A percentile compares a stretch with the other conserved stretches of the same genome.
Conservation (phyloP, 1,284 basidiomycete genomes). For the Rhizoctonia solani region DNA sequence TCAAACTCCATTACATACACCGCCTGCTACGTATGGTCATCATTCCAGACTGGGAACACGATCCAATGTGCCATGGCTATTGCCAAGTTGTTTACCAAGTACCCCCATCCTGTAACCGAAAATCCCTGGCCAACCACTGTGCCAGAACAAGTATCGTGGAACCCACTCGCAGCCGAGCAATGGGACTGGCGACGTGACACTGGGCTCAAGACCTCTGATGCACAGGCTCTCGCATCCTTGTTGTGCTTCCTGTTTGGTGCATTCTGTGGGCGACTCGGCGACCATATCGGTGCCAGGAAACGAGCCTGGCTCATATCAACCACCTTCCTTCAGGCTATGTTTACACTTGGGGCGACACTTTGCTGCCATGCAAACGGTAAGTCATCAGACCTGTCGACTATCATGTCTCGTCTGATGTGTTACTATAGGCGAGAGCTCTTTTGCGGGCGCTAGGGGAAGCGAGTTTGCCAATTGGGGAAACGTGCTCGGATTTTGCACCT, state of each 20-base stretch:
- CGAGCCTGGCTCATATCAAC: slow-evolving; percentile 75
- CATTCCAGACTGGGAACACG: slow-evolving; percentile 65
- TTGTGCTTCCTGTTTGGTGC: slow-evolving; percentile 74
- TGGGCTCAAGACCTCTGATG: slow-evolving; percentile 73
- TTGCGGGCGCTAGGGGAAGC: slow-evolving; percentile 57
- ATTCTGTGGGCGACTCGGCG: slow-evolving; percentile 70
- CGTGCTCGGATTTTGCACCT: slow-evolving; percentile 62
- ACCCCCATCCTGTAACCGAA: slow-evolving; percentile 39
- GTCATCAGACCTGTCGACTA: not conserved
- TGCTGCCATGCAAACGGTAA: slow-evolving; percentile 61
- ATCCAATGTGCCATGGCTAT: slow-evolving; percentile 31
- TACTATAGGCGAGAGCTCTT: slow-evolving; percentile 49
- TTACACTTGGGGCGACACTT: slow-evolving; percentile 71
- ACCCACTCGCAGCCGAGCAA: slow-evolving; percentile 14
- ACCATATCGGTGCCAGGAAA: slow-evolving; percentile 68
- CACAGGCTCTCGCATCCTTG: slow-evolving; percentile 78
- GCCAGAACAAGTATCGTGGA: slow-evolving; percentile 13
- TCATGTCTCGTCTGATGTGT: not conserved
- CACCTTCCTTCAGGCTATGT: slow-evolving; percentile 71
- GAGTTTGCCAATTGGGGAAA: slow-evolving; percentile 67
- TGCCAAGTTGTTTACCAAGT: slow-evolving; percentile 22
- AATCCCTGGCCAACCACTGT: slow-evolving; percentile 1
- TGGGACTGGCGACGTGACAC: slow-evolving; percentile 31
- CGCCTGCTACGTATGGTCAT: slow-evolving; percentile 83
- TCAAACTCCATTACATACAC: slow-evolving; percentile 78